Percentiles rank a stretch among this genome's conserved stretches.
Evolutionary conservation across 2,329 filamentous ascomycete species (phyloP).

Genomic region (Microascus cirrosus): DNA sequence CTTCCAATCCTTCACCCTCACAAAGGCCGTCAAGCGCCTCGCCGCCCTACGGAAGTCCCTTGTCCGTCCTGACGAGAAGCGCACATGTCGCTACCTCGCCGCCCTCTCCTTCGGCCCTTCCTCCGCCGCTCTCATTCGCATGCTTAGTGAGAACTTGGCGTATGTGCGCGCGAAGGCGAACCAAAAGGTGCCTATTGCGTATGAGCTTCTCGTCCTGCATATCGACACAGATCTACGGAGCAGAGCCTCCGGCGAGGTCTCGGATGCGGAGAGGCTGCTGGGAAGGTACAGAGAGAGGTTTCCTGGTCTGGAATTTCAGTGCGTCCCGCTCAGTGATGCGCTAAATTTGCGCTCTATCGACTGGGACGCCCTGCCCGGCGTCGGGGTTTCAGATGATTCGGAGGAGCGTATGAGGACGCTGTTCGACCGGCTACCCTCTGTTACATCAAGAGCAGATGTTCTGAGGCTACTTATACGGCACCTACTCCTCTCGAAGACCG

Average conservation of each 20-base stretch:
- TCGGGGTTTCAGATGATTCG: conserved; percentile 11
- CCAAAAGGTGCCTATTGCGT: conserved; percentile 27
- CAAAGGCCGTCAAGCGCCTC: conserved; percentile 69
- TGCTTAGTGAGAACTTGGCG: conserved; percentile 60
- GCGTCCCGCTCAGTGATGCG: conserved; percentile 52
- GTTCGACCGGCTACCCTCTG: conserved; percentile 53
- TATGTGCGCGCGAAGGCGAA: conserved; percentile 49
- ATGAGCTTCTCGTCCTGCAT: conserved; percentile 53
- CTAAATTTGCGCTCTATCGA: conserved; percentile 40
- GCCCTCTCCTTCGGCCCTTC: conserved; percentile 77
- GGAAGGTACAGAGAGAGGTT: conserved; percentile 47
- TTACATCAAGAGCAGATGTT: conserved; percentile 68
- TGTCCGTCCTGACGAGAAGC: conserved; percentile 19
- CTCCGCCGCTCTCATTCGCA: conserved; percentile 65
- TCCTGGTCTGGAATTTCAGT: conserved; percentile 53
- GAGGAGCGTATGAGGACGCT: conserved; percentile 38
- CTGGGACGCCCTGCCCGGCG: conserved; percentile 34
- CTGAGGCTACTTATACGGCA: conserved; percentile 59
- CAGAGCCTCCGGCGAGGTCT: conserved; percentile 3
- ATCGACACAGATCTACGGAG: conserved; percentile 29
- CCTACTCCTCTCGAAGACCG: conserved; percentile 57
- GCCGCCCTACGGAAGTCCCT: conserved; percentile 36
- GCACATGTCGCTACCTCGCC: conserved; percentile 46
- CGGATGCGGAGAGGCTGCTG: conserved; percentile 32
- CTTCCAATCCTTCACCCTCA: conserved; percentile 65